phyloP scores from a whole-genome alignment of 2,329 filamentous ascomycete species.

The Myriangium duriaei region DNA sequence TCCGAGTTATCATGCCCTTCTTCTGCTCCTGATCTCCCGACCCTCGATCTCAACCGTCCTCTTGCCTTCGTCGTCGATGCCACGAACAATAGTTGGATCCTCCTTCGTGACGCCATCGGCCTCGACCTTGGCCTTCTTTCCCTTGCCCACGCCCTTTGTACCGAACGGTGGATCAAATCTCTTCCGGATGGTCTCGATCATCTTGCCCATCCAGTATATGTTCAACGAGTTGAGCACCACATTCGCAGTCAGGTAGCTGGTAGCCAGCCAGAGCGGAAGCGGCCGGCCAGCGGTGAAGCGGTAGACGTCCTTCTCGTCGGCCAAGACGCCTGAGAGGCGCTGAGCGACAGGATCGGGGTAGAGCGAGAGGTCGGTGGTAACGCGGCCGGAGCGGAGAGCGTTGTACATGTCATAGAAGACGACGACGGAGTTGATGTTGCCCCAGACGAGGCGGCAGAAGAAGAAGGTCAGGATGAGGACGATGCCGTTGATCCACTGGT shows the following conservation, averaged over 20 bases:
- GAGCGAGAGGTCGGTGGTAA: conserved; percentile 10
- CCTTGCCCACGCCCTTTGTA: conserved; percentile 24
- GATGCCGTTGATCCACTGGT: conserved; percentile 69
- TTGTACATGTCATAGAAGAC: conserved; percentile 59
- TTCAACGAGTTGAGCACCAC: conserved; percentile 63
- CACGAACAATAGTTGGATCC: conserved; percentile 14
- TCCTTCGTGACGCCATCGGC: conserved; percentile 13
- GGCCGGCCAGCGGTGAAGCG: conserved; percentile 31
- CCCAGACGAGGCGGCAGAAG: conserved; percentile 63
- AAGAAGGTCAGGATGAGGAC: conserved; percentile 63
- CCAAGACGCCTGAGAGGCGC: not conserved
- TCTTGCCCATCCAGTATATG: conserved; percentile 77
- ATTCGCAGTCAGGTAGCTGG: conserved; percentile 57
- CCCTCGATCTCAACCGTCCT: conserved; percentile 17
- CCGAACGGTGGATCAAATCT: conserved; percentile 52
- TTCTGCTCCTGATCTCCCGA: conserved; percentile 8
- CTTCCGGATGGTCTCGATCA: conserved; percentile 68
- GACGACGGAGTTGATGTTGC: conserved; percentile 52
- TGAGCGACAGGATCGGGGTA: conserved; percentile 3
- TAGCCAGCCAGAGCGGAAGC: conserved; percentile 58
- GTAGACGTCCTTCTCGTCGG: conserved; percentile 30
- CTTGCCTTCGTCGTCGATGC: conserved; percentile 17
- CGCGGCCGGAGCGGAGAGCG: conserved; percentile 23
- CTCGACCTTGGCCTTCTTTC: conserved; percentile 15
- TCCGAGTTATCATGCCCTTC: conserved; percentile 7